Evolutionary conservation across 768 basidiomycete genomes (phyloP).

Genomic region (Flagelloscypha sp.): DNA sequence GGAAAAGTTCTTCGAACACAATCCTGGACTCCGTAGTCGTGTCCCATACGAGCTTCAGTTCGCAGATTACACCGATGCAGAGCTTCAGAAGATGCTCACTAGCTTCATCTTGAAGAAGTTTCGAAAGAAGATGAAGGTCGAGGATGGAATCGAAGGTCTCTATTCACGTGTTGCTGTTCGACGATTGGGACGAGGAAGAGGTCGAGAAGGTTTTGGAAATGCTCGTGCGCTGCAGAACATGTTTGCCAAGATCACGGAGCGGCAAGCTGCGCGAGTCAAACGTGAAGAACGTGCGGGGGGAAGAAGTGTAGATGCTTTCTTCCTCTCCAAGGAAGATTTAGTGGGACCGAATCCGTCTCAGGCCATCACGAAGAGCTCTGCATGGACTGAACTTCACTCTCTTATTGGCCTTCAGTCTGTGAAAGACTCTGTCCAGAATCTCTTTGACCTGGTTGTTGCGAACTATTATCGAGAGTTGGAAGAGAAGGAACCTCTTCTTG

Average conservation of each 20-base stretch:
- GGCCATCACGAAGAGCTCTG: conserved; percentile 21
- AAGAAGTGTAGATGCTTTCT: conserved; percentile 21
- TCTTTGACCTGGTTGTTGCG: conserved; percentile 24
- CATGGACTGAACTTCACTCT: conserved; percentile 27
- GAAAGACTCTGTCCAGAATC: conserved; percentile 27
- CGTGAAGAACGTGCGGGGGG: conserved; percentile 22
- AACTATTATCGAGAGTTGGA: conserved; percentile 34
- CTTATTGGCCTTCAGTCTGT: conserved; percentile 28
- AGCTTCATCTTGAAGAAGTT: conserved; percentile 27
- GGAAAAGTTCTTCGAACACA: conserved; percentile 42
- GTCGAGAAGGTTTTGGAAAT: conserved; percentile 31
- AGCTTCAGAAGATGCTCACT: conserved; percentile 30
- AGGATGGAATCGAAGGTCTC: conserved; percentile 31
- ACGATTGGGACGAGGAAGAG: conserved; percentile 32
- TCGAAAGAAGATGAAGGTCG: conserved; percentile 27
- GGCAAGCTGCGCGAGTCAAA: conserved; percentile 30
- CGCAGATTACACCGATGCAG: conserved; percentile 28
- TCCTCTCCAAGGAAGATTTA: conserved; percentile 29
- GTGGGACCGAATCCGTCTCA: conserved; percentile 36
- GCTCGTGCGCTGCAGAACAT: conserved; percentile 34
- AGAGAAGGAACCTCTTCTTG: conserved; percentile 30
- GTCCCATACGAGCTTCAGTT: conserved; percentile 33
- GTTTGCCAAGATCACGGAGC: conserved; percentile 24
- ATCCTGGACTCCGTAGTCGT: conserved; percentile 34
- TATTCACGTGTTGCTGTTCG: conserved; percentile 29